Base-by-base conservation (phyloP, 1,139 yeast species). In the Yamadazyma mexicana region DNA sequence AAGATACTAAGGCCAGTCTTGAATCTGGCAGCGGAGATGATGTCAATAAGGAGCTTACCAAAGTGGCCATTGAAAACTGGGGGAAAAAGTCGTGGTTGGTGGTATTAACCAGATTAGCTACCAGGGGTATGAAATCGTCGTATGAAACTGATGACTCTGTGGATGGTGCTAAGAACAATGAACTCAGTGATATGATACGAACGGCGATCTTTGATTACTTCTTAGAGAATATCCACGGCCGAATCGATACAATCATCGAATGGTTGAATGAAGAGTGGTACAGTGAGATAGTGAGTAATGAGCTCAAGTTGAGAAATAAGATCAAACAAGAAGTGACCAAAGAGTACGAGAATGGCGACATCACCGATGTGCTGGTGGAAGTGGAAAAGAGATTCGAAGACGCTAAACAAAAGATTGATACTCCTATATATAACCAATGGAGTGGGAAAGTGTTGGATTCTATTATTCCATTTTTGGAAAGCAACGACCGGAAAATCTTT, bases 221-320 rank as follows among this genome's bases (percentile, higher is more conserved):
- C 43, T 70, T 88, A 53, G 83, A 77, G 15, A 87, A 85, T 53
- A 83, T 91, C 48, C 83, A 86, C 43, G 73, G 70, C 10, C 69
- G 92, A 31, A 74, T 91, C 12, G 95, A 87, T 45, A 65, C 84
- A 29, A 80, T 87, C n/a, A 80, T 91, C 28, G 89, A 86, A 46
- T 94, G 99, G 99, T 67, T 94, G 39, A 91, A 87, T 53, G 98
- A 92, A 61, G 98, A 94, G 60, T 94, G 97, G 95, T 91, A 81
- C 59, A 75, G 81, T 34, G 95, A 85, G 48, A 65, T 64, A 46
- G 79, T 77, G 1, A 64, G 62, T 40, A 63, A 64, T 45, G 73
- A 69, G 43, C 39, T 46, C 20, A 44, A 32, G 25, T 18, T 31
- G 18, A 51, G 47, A 24, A 46, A 40, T 23, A 41, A 34, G 57